Conservation (phyloP, 768 basidiomycete genomes). For the Boletus subcaerulescens region DNA sequence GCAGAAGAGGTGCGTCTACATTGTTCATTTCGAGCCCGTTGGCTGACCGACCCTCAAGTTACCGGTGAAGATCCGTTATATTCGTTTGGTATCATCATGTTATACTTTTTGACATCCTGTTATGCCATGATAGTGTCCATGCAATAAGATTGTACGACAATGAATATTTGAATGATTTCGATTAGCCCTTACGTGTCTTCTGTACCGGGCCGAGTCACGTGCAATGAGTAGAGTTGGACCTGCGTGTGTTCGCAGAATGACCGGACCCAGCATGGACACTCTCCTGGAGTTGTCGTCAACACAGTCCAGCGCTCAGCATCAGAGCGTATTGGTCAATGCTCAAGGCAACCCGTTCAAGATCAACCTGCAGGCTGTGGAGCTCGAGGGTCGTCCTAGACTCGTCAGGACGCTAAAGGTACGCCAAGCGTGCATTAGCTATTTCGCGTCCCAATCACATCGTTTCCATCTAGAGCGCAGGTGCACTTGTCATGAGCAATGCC, state of each 20-base stretch:
- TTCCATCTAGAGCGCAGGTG: conserved; percentile 52
- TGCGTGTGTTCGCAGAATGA: neutral
- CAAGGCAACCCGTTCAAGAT: conserved; percentile 45
- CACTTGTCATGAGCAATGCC: conserved; percentile 47
- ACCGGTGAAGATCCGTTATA: conserved; percentile 47
- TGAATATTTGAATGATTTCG: neutral
- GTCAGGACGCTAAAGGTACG: conserved; percentile 48
- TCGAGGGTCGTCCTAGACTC: conserved; percentile 48
- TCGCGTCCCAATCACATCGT: conserved; percentile 1
- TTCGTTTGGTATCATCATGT: conserved; percentile 45
- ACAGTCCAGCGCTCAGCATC: conserved; percentile 9
- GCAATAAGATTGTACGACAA: conserved; percentile 30
- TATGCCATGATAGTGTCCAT: conserved; percentile 37
- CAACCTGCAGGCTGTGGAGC: conserved; percentile 57
- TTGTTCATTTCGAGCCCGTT: neutral
- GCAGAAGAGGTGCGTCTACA: conserved; percentile 76
- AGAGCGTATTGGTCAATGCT: conserved; percentile 36
- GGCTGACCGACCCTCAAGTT: conserved; percentile 46
- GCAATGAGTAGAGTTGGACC: neutral
- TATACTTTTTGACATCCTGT: conserved; percentile 35
- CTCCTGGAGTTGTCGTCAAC: conserved; percentile 17
- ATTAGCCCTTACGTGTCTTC: too few relatives aligned
- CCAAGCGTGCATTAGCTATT: conserved; percentile 5
- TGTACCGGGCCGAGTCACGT: conserved; percentile 7
- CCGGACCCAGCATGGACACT: conserved; percentile 16